Percentiles rank a stretch among this genome's conserved stretches.
Evolutionary conservation across 2,329 filamentous ascomycete species (phyloP).

Genomic region (Alternaria sp.): DNA sequence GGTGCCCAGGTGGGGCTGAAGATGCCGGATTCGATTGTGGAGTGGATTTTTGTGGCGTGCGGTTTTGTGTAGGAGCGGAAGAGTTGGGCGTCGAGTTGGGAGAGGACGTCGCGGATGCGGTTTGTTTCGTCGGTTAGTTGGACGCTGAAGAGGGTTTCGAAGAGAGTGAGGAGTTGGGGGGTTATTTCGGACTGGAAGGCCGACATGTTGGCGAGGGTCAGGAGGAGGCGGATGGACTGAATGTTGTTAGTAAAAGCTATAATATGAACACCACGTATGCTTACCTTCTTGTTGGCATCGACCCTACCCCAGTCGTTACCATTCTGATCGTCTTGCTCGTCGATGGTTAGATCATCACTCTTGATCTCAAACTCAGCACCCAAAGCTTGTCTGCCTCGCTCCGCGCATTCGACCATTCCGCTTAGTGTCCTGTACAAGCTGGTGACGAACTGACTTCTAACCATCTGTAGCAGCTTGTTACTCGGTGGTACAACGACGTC

Average conservation of each 20-base stretch:
- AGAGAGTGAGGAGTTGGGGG: constrained; percentile 86
- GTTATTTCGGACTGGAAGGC: constrained; percentile 81
- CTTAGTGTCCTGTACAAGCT: constrained; percentile 93
- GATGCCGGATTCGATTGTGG: constrained; percentile 76
- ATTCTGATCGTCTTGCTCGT: constrained; percentile 33
- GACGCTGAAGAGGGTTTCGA: constrained; percentile 92
- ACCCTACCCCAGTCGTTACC: constrained; percentile 37
- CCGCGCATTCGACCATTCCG: constrained; percentile 96
- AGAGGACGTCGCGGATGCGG: constrained; percentile 87
- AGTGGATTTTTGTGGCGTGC: constrained; percentile 57
- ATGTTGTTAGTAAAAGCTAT: no score
- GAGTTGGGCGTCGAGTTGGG: constrained; percentile 86
- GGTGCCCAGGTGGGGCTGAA: constrained; percentile 75
- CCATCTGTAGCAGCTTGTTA: constrained; percentile 86
- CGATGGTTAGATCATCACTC: constrained; percentile 55
- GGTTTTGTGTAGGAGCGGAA: constrained; percentile 92
- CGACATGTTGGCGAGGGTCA: constrained; percentile 92
- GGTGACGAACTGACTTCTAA: constrained; percentile 88
- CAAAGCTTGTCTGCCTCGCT: constrained; percentile 70
- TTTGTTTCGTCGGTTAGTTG: constrained; percentile 93
- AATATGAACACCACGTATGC: no score
- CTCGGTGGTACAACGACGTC: constrained; percentile 87
- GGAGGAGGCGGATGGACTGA: constrained; percentile 88
- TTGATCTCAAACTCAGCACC: constrained; percentile 62
- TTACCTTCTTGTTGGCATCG: constrained; percentile 46